Base-by-base conservation (phyloP, 148 eudicot genomes). In the Chenopodium suecicum region DNA sequence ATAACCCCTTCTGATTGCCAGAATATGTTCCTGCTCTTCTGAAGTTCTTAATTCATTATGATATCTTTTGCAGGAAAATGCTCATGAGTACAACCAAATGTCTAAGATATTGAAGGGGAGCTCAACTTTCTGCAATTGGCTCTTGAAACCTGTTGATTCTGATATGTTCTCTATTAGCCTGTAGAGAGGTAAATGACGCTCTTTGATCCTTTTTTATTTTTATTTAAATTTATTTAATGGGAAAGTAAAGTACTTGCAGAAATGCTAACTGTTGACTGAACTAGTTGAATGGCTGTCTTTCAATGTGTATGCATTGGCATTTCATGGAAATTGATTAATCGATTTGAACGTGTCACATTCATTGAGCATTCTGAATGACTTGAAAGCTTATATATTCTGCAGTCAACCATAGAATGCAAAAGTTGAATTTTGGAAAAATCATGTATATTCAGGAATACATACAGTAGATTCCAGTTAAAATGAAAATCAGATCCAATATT, bases 71-170 rank as follows among this genome's bases (percentile, higher is more conserved):
- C 91, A 95, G 98, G 94, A 89, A 50, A 78, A 78, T 81, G 89
- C 93, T 79, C 80, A 60, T 78, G 98, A 84, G 17, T 93, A 95
- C 82, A 37, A 64, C 73, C 84, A 84, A 82, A 81, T 90, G 78
- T 93, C 91, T 16, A 90, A 84, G 87, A 84, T 81, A 37, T 78
- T 95, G 78, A 95, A 93, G 86, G 94, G 77, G 74, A 93, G 89
- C 82, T 83, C 90, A 23, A 85, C 81, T 71, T 93, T 93, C 81
- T 78, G 84, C 82, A 87, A 87, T 79, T 93, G 98, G 98, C 91
- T 87, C 78, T 72, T 73, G 82, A 95, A 93, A 82, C 93, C 97
- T 23, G 80, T 83, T 66, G 89, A 90, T 73, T 89, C 90, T 63
- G 97, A 94, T 86, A 86, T 85, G 80, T 91, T 91, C 77, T 68